phyloP scores from a whole-genome alignment of 768 basidiomycete species.

The Tylopilus felleus region DNA sequence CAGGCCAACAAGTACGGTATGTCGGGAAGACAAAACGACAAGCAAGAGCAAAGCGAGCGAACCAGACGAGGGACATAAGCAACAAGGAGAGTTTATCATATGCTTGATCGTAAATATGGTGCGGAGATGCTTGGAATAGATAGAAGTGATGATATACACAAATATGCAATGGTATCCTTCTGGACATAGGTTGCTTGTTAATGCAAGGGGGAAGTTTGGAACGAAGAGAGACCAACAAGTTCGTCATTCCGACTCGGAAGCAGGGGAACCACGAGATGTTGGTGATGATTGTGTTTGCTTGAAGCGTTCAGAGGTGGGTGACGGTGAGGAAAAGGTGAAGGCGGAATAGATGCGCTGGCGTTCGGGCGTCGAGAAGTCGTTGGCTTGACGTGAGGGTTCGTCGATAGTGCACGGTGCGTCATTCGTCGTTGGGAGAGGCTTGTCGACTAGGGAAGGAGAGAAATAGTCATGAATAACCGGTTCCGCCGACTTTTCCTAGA shows the following conservation, averaged over 20 bases:
- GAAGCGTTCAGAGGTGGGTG: constrained; percentile 55
- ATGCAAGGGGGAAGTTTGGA: constrained; percentile 3
- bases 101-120: constrained; percentile 23
- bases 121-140: constrained; percentile 31
- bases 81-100: constrained; percentile 23
- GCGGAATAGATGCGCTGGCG: constrained; percentile 68
- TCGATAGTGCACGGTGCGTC: constrained; percentile 30
- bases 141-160: constrained; percentile 34
- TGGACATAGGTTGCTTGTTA: constrained; percentile 7
- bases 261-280: constrained; percentile 18
- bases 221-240: not conserved
- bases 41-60: constrained; percentile 25
- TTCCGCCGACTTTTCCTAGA: constrained; percentile 52
- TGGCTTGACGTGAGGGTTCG: constrained; percentile 65
- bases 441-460: constrained; percentile 18
- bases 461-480: constrained; percentile 59
- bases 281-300: constrained; percentile 39
- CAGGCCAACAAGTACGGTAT: constrained; percentile 23
- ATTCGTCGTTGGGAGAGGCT: constrained; percentile 30
- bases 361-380: constrained; percentile 70
- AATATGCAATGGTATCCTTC: constrained; percentile 31
- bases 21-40: constrained; percentile 29
- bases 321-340: constrained; percentile 78
- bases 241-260: constrained; percentile 22
- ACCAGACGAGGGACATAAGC: constrained; percentile 25